These are phyloP conservation scores for Theileria sp. DNA, from an alignment of 169 alveolate species.

Conservation along the genomic window DNA sequence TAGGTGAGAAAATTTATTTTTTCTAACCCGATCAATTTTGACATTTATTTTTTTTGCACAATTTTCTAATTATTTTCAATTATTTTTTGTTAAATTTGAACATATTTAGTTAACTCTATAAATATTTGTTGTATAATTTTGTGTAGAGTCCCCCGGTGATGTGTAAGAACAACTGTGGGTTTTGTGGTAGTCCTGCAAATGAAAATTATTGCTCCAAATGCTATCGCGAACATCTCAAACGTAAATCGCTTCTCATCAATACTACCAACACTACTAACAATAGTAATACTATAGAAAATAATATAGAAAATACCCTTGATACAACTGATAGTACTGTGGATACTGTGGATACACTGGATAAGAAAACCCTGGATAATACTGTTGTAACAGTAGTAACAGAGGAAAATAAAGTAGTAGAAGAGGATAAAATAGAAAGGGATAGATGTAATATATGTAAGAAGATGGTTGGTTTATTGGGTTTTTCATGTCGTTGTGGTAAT, in stretches of 20 bases:
- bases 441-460: constrained; percentile 87
- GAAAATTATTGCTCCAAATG: constrained; percentile 88
- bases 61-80: too few relatives aligned
- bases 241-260: constrained; percentile 49
- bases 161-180: constrained; percentile 86
- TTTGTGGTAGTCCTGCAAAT: constrained; percentile 89
- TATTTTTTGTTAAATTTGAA: too few relatives aligned
- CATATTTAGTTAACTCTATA: too few relatives aligned
- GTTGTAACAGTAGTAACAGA: not conserved
- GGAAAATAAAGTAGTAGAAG: not conserved
- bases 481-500: constrained; percentile 88
- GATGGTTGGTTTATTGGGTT: constrained; percentile 88
- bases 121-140: not conserved
- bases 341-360: not conserved
- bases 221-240: constrained; percentile 79
- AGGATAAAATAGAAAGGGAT: constrained; percentile 50
- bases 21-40: too few relatives aligned
- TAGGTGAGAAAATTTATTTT: too few relatives aligned
- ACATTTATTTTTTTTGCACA: not conserved
- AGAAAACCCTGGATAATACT: not conserved
- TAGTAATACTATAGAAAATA: too few relatives aligned
- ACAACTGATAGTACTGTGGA: not conserved
- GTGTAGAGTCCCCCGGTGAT: constrained; percentile 49
- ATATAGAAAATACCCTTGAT: not conserved
- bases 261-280: constrained; percentile 4